Conservation (phyloP, 2,329 filamentous ascomycete genomes). For the Thielaviopsis euricoi region DNA sequence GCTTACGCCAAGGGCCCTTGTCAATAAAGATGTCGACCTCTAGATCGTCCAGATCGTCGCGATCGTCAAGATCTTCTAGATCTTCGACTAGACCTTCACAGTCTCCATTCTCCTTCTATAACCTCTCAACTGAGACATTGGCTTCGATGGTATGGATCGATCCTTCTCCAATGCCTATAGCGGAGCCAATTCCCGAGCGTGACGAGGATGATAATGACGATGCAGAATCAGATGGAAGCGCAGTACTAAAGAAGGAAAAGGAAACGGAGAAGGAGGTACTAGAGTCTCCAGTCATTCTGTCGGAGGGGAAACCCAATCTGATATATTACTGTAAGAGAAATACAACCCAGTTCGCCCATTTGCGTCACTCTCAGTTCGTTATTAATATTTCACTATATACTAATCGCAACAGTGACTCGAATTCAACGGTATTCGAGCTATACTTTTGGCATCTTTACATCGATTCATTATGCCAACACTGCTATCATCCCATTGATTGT, state of each 20-base stretch:
- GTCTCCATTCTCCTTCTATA: conserved; percentile 9
- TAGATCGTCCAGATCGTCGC: background rate
- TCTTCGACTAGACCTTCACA: conserved; percentile 3
- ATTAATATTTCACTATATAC: conserved; percentile 11
- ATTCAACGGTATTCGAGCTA: conserved; percentile 85
- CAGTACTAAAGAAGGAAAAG: conserved; percentile 18
- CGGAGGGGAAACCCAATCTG: conserved; percentile 3
- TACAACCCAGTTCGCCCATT: background rate
- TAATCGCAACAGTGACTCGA: conserved; percentile 39
- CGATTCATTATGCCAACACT: conserved; percentile 66
- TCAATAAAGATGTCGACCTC: background rate
- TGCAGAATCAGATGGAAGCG: conserved; percentile 21
- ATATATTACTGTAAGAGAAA: conserved; percentile 53
- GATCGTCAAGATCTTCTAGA: conserved; percentile 3
- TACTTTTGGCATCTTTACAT: conserved; percentile 59
- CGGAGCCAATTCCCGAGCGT: conserved; percentile 30
- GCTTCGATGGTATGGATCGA: conserved; percentile 59
- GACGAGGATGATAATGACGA: conserved; percentile 31
- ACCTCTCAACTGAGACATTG: conserved; percentile 8
- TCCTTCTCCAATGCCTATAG: conserved; percentile 71
- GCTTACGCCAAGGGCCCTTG: background rate
- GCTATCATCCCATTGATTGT: conserved; percentile 64
- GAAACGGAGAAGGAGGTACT: conserved; percentile 24
- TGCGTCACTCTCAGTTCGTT: no score
- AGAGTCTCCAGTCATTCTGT: conserved; percentile 39